These are phyloP conservation scores for Croton setiger DNA, from an alignment of 441 rosid genomes.

Conservation along the genomic window DNA sequence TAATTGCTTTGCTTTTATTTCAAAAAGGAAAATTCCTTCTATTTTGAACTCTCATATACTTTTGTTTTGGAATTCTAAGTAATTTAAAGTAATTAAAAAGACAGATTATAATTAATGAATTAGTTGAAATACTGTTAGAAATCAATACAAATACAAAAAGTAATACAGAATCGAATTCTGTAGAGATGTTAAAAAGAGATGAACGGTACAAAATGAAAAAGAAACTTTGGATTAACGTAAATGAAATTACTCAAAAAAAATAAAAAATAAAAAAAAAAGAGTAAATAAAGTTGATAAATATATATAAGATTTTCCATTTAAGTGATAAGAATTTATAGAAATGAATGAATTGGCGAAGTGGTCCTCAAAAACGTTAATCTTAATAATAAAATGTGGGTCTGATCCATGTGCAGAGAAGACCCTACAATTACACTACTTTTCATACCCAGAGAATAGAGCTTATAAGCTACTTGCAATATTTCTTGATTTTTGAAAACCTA, in stretches of 20 bases:
- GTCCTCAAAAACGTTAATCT: conserved; percentile 2
- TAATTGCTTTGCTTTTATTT: too few species aligned
- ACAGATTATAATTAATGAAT: too few species aligned
- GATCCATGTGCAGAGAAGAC: conserved; percentile 8
- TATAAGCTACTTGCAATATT: conserved; percentile 1
- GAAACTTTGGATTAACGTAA: not conserved
- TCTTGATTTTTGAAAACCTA: conserved; percentile 10
- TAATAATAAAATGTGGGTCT: not conserved
- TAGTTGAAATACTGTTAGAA: too few species aligned
- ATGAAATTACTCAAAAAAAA: not conserved
- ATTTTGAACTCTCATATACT: too few species aligned
- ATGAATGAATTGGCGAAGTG: conserved; percentile 4
- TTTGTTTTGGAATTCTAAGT: too few species aligned
- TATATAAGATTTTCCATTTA: conserved; percentile 21
- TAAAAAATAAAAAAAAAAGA: not conserved
- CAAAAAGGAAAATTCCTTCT: too few species aligned
- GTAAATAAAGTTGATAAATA: conserved; percentile 1
- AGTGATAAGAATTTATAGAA: not conserved
- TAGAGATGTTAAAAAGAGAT: not conserved
- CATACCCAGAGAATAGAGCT: not conserved
- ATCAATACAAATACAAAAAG: too few species aligned
- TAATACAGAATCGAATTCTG: too few species aligned
- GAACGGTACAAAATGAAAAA: too few species aligned
- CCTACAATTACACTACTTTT: conserved; percentile 10
- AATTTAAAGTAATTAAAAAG: too few species aligned